A percentile compares a stretch with the other conserved stretches of the same genome.
Conservation (phyloP, 768 basidiomycete genomes). For the Austroboletus festivus region DNA sequence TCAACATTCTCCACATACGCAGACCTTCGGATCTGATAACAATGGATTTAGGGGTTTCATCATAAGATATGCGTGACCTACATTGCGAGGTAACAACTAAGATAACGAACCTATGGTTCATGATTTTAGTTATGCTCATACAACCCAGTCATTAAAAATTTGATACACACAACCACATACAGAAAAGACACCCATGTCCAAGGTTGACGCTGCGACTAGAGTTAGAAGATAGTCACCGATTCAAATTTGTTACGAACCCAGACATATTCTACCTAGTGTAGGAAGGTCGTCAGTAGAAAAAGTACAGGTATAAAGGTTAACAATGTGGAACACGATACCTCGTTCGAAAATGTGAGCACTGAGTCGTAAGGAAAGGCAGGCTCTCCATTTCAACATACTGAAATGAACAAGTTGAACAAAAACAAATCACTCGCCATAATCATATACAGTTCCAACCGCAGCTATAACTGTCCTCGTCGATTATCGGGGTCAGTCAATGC, state of each 20-base stretch:
- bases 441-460: conserved; percentile 2
- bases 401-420: neutral
- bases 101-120: conserved; percentile 9
- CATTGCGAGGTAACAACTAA: conserved; percentile 10
- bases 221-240: neutral
- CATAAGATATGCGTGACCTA: conserved; percentile 1
- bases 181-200: conserved; percentile 12
- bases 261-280: conserved; percentile 12
- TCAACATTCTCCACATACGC: neutral
- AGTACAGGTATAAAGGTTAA: neutral
- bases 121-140: neutral
- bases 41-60: neutral
- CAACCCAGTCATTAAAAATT: neutral
- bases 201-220: neutral
- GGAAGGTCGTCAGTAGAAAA: neutral
- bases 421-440: conserved; percentile 3
- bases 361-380: too few species aligned
- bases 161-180: conserved; percentile 8
- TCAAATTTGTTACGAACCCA: conserved; percentile 6
- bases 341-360: conserved; percentile 8
- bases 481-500: neutral
- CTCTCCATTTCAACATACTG: neutral
- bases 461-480: conserved; percentile 1
- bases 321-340: conserved; percentile 1
- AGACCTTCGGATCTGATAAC: neutral